Base-by-base conservation (phyloP, 495 filamentous ascomycete genomes). In the Neurospora sp. region DNA sequence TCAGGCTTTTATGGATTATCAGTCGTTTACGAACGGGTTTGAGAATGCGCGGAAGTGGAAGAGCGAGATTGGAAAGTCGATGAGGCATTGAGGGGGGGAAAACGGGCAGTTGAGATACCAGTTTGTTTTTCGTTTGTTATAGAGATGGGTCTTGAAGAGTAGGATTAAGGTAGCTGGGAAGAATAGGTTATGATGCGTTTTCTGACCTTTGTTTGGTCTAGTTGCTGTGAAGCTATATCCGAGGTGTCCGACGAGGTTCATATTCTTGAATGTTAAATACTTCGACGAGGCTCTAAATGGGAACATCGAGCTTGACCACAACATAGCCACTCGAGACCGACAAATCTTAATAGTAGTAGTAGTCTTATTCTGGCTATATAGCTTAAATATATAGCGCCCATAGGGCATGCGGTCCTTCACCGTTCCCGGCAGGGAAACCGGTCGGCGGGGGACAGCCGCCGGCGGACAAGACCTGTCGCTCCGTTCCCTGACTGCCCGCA, bases 41-140 rank as follows among this genome's bases (percentile, higher is more conserved):
- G 95, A 99, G 85, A 85, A 91, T 72, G 91, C 92, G 18, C 86
- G 89, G 72, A 87, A 86, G 5, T 99, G 96, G 96, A 81, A 88
- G 80, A 97, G 93, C 78, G 91, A 97, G 85, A 99, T 99, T 86
- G 96, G 95, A 69, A 97, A 96, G 88, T 77, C 77, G 5, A 85
- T 85, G 84, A 75, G 75, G 27, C 72, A 78, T 59, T 84, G 74
- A 61, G 12, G 22, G 22, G 22, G 22, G 22, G 4, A 12, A 6
- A 12, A 12, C 0, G 8, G 45, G 20, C 27, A 35, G 53, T 65
- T 65, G 53, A 65, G 53, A 65, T 35, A 65, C 53, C 53, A 37
- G 14, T 65, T 65, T 65, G 27, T 35, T 65, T 65, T 27, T 53
- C 3, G 7, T 53, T 22, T 53, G n/a, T 22, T 53, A 53, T 53